phyloP scores from a whole-genome alignment of 192 early-diverging fungal genomes.

The Coemansia sp. region DNA sequence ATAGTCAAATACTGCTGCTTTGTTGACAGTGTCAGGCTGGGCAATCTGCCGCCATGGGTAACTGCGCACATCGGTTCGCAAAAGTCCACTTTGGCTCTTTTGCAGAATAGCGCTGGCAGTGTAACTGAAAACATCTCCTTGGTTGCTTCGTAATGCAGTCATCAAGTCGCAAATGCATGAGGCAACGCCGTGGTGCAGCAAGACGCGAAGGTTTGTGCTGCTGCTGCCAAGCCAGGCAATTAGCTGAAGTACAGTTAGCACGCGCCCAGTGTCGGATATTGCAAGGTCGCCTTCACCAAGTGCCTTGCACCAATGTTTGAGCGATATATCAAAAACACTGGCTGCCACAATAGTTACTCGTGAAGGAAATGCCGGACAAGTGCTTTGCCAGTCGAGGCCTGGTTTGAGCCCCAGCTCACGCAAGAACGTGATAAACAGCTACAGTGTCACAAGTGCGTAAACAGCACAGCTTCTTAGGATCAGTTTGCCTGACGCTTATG shows the following conservation, averaged over 20 bases:
- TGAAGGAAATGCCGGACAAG: slow-evolving; percentile 1
- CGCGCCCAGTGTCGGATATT: slow-evolving; percentile 4
- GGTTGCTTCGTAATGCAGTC: slow-evolving; percentile 10
- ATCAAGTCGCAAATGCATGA: slow-evolving; percentile 10
- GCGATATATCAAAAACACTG: background rate
- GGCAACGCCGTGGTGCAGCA: slow-evolving; percentile 27
- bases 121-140: slow-evolving; percentile 16
- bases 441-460: background rate
- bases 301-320: slow-evolving; percentile 1
- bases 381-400: background rate
- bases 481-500: background rate
- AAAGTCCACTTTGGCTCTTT: background rate
- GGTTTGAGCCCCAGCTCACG: slow-evolving; percentile 10
- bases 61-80: slow-evolving; percentile 22
- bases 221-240: slow-evolving; percentile 16
- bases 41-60: slow-evolving; percentile 19
- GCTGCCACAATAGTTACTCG: slow-evolving; percentile 2
- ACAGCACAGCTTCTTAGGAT: background rate
- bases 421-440: slow-evolving; percentile 15
- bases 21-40: background rate
- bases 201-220: slow-evolving; percentile 21
- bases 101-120: background rate
- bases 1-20: background rate
- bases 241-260: slow-evolving; percentile 23
- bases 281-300: background rate